phyloP scores from a whole-genome alignment of 306 rosid species.

The Lathyrus oleraceus region DNA sequence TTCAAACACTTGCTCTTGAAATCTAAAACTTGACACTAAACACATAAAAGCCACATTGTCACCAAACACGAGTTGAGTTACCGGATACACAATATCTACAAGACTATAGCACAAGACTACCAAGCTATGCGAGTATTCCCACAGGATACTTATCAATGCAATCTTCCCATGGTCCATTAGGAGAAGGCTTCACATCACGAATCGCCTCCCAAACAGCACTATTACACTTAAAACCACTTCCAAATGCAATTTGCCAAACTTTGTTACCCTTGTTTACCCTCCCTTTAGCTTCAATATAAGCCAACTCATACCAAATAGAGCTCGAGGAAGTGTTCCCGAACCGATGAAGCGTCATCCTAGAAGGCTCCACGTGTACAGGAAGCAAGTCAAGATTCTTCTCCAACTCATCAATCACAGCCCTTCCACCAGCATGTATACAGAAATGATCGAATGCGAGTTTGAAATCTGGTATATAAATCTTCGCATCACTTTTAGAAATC shows the following conservation, averaged over 20 bases:
- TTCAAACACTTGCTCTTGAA: too few relatives aligned
- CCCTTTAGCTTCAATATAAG: conserved; percentile 63
- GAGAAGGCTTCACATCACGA: conserved; percentile 49
- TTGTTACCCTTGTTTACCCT: conserved; percentile 50
- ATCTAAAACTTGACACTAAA: too few relatives aligned
- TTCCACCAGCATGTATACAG: conserved; percentile 75
- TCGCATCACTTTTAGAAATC: conserved; percentile 34
- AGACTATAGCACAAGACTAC: too few relatives aligned
- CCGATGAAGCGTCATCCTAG: conserved; percentile 70
- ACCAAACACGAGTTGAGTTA: too few relatives aligned
- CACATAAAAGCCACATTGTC: too few relatives aligned
- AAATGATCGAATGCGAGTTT: conserved; percentile 66
- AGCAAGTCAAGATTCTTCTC: conserved; percentile 69
- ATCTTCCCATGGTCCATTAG: conserved; percentile 64
- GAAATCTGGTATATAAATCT: conserved; percentile 65
- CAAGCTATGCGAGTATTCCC: conserved; percentile 25
- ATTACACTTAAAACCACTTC: conserved; percentile 73
- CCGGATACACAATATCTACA: too few relatives aligned
- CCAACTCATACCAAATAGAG: conserved; percentile 73
- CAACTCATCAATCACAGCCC: conserved; percentile 68
- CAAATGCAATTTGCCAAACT: conserved; percentile 74
- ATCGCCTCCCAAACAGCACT: conserved; percentile 77
- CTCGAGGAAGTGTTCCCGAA: conserved; percentile 73
- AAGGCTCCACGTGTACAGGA: conserved; percentile 56
- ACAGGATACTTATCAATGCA: conserved; percentile 65